A percentile compares a stretch with the other conserved stretches of the same genome.
Evolutionary conservation across 768 basidiomycete genomes (phyloP).

Genomic region (Leccinum uliginosum): DNA sequence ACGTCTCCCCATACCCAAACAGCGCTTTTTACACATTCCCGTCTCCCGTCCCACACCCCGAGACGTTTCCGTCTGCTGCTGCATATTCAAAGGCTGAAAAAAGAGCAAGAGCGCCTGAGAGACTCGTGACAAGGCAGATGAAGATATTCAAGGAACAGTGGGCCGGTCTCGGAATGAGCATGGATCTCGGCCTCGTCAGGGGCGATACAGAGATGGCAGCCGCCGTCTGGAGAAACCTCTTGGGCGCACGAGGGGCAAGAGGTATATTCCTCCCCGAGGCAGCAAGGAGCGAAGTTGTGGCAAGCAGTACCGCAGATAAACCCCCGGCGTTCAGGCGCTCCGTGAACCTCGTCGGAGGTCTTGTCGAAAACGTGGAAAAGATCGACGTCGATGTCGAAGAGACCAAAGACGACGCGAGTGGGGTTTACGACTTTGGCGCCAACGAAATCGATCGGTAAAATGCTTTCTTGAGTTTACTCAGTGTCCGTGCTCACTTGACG

Average conservation of each 20-base stretch:
- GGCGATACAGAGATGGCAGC: slow-evolving; percentile 82
- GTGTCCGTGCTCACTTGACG: slow-evolving; percentile 2
- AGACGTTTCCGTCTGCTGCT: slow-evolving; percentile 25
- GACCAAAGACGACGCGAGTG: slow-evolving; percentile 58
- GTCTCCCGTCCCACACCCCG: slow-evolving; percentile 20
- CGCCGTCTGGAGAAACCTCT: slow-evolving; percentile 88
- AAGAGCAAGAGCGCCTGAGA: slow-evolving; percentile 59
- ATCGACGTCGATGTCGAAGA: slow-evolving; percentile 58
- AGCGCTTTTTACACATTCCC: slow-evolving; percentile 27
- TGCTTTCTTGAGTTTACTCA: neutral
- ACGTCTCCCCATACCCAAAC: slow-evolving; percentile 20
- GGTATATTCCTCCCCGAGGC: slow-evolving; percentile 47
- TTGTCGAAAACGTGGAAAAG: slow-evolving; percentile 56
- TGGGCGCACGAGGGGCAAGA: slow-evolving; percentile 77
- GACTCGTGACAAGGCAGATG: slow-evolving; percentile 82
- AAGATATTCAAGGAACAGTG: slow-evolving; percentile 90
- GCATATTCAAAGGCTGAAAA: slow-evolving; percentile 28
- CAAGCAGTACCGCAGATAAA: neutral
- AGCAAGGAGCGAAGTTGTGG: neutral
- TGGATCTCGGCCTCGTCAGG: slow-evolving; percentile 72
- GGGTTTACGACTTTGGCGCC: slow-evolving; percentile 66
- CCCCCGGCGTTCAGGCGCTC: slow-evolving; percentile 47
- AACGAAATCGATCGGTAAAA: slow-evolving; percentile 39
- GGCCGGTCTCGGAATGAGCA: slow-evolving; percentile 73
- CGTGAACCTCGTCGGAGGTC: slow-evolving; percentile 68